phyloP scores from a whole-genome alignment of 768 basidiomycete genomes.

The Termitomyces sp. region DNA sequence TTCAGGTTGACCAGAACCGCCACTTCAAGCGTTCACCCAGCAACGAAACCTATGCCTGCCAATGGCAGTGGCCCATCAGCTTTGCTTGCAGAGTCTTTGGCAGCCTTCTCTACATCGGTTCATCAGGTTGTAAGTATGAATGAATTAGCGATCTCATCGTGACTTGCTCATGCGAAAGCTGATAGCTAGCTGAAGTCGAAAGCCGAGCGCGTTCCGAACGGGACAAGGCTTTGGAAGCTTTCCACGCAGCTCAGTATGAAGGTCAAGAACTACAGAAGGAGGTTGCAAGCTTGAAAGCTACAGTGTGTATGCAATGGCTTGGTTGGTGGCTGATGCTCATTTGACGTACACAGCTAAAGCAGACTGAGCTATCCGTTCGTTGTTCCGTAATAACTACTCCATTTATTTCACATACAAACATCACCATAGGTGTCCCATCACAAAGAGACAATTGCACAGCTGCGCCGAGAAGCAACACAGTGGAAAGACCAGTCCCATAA shows the following conservation, averaged over 20 bases:
- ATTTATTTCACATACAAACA: neutral
- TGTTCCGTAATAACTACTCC: neutral
- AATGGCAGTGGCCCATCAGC: conserved; percentile 12
- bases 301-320: conserved; percentile 32
- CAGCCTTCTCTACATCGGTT: conserved; percentile 17
- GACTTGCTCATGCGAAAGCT: neutral
- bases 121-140: conserved; percentile 16
- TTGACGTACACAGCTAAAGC: conserved; percentile 36
- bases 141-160: neutral
- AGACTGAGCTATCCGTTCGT: conserved; percentile 52
- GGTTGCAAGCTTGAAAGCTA: conserved; percentile 29
- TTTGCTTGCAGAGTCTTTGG: conserved; percentile 18
- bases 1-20: neutral
- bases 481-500: conserved; percentile 74
- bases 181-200: conserved; percentile 50
- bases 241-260: conserved; percentile 40
- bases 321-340: conserved; percentile 6
- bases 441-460: conserved; percentile 51
- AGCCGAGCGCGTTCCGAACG: conserved; percentile 50
- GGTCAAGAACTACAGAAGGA: conserved; percentile 44
- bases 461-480: conserved; percentile 59
- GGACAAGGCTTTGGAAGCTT: conserved; percentile 36
- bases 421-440: conserved; percentile 49
- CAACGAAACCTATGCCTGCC: conserved; percentile 4
- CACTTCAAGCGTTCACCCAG: no score